A percentile compares a stretch with the other conserved stretches of the same genome.
Conservation (phyloP, 345 rosid genomes). For the Populus nigra region DNA sequence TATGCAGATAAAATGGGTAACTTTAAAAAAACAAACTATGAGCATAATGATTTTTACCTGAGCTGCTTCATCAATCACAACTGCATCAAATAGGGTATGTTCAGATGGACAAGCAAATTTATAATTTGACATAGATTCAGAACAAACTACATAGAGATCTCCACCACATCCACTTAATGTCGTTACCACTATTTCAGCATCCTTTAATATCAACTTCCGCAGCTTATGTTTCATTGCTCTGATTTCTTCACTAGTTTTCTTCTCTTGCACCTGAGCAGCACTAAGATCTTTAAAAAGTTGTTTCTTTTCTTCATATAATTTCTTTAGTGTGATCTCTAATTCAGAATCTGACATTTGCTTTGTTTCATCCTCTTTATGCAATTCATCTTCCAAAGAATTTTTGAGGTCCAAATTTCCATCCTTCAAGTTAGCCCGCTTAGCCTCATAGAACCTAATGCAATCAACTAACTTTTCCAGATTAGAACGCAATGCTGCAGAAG, state of each 20-base stretch:
- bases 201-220: conserved; percentile 77
- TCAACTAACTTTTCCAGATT: conserved; percentile 80
- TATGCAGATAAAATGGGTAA: conserved; percentile 15
- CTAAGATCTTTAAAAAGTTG: conserved; percentile 79
- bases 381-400: conserved; percentile 47
- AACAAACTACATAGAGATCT: conserved; percentile 86
- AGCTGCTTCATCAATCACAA: conserved; percentile 96
- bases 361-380: conserved; percentile 37
- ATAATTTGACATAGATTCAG: conserved; percentile 66
- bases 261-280: conserved; percentile 79
- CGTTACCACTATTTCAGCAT: conserved; percentile 90
- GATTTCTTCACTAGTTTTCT: conserved; percentile 62
- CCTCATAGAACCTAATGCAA: conserved; percentile 66
- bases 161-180: conserved; percentile 99
- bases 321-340: conserved; percentile 59
- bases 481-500: conserved; percentile 62
- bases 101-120: conserved; percentile 78
- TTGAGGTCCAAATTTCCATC: conserved; percentile 51
- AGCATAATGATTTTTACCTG: conserved; percentile 49
- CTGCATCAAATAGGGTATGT: conserved; percentile 80
- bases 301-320: conserved; percentile 78
- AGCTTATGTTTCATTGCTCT: conserved; percentile 65
- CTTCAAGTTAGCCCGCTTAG: conserved; percentile 78
- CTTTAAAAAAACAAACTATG: conserved; percentile 24
- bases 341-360: conserved; percentile 67